phyloP scores from a whole-genome alignment of 2,329 filamentous ascomycete species.

The Colletotrichum paranaense region DNA sequence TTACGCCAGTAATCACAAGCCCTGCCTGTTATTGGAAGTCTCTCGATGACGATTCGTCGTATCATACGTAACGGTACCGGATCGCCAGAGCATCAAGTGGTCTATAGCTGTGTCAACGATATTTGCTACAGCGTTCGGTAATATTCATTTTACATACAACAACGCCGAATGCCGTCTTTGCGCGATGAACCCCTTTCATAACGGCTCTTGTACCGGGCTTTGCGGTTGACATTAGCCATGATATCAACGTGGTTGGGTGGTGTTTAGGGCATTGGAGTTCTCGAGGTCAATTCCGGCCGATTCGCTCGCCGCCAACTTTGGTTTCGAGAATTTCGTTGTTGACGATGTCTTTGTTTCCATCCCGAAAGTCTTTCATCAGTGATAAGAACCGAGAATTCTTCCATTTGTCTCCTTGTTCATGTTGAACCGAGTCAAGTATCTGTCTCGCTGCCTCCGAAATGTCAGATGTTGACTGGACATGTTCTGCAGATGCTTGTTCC shows the following conservation, averaged over 20 bases:
- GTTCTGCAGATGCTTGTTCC: neutral
- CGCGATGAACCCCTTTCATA: conserved; percentile 2
- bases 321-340: conserved; percentile 53
- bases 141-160: neutral
- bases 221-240: neutral
- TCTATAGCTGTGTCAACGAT: neutral
- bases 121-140: too few species aligned
- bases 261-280: neutral
- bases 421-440: conserved; percentile 55
- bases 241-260: too few species aligned
- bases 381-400: conserved; percentile 58
- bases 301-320: neutral
- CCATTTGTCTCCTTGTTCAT: conserved; percentile 59
- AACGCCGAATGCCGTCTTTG: neutral
- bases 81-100: neutral
- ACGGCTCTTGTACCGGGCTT: neutral
- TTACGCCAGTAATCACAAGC: too few species aligned
- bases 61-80: too few species aligned
- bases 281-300: neutral
- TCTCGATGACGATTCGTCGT: too few species aligned
- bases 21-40: too few species aligned
- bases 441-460: conserved; percentile 56
- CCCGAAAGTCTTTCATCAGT: conserved; percentile 58
- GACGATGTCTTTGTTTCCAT: conserved; percentile 56
- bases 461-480: conserved; percentile 37